phyloP scores from a whole-genome alignment of 352 stramenopile species.

The Hyaloperonospora brassicae region DNA sequence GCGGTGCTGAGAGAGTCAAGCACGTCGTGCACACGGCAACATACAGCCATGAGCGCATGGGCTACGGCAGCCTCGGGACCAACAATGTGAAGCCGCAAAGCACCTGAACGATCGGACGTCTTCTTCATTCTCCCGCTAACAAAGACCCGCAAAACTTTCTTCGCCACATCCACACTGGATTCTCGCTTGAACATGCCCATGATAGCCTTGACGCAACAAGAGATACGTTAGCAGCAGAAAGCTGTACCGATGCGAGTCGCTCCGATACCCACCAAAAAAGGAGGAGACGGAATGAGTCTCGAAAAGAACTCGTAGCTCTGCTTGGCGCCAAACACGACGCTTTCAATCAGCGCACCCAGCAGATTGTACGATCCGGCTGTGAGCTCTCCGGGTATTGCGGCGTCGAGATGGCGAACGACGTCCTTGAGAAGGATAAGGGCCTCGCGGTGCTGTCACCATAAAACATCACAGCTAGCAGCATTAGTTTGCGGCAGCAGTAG shows the following conservation, averaged over 20 bases:
- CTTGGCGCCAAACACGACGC: conserved; percentile 66
- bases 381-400: conserved; percentile 44
- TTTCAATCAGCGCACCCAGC: conserved; percentile 66
- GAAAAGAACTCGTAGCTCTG: conserved; percentile 62
- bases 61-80: conserved; percentile 69
- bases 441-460: conserved; percentile 44
- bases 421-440: conserved; percentile 80
- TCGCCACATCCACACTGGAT: conserved; percentile 71
- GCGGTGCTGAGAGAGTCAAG: conserved; percentile 70
- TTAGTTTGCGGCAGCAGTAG: conserved; percentile 1
- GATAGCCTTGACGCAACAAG: conserved; percentile 30
- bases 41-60: conserved; percentile 83
- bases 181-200: conserved; percentile 84
- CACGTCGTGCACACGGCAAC: conserved; percentile 73
- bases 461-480: conserved; percentile 2
- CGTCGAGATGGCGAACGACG: conserved; percentile 75
- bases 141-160: conserved; percentile 78
- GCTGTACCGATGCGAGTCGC: background rate
- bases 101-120: conserved; percentile 14
- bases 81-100: conserved; percentile 53
- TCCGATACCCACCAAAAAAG: conserved; percentile 51
- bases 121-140: conserved; percentile 33
- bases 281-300: conserved; percentile 59
- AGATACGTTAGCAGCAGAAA: conserved; percentile 1
- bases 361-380: conserved; percentile 60